Percentiles rank a stretch among this genome's conserved stretches.
These are phyloP conservation scores for Penicillium soppii DNA, from an alignment of 495 filamentous ascomycete genomes.

Conservation along the genomic window DNA sequence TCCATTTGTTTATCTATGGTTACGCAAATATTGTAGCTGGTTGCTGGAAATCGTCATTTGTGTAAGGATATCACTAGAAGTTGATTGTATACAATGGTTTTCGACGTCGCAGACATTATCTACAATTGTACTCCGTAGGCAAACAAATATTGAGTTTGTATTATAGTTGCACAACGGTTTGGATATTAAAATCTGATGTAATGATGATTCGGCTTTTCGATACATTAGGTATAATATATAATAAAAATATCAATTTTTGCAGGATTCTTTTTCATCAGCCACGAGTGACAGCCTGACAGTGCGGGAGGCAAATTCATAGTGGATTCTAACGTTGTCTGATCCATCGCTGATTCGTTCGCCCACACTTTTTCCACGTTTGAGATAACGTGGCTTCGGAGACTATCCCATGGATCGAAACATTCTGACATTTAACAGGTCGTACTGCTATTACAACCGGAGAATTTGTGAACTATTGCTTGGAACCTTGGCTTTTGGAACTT, in stretches of 20 bases:
- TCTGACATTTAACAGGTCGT: slow-evolving; percentile 10
- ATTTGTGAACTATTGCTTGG: too few species aligned
- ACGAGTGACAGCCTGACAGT: slow-evolving; percentile 9
- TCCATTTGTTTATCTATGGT: neutral
- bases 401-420: slow-evolving; percentile 20
- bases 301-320: slow-evolving; percentile 17
- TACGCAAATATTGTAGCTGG: neutral
- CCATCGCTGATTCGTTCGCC: slow-evolving; percentile 12
- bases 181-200: slow-evolving; percentile 21
- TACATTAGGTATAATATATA: too few species aligned
- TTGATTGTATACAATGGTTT: neutral
- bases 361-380: slow-evolving; percentile 11
- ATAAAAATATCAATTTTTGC: too few species aligned
- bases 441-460: neutral
- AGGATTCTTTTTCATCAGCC: neutral
- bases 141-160: neutral
- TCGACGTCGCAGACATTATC: too few species aligned
- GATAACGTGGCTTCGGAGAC: slow-evolving; percentile 9
- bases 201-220: slow-evolving; percentile 26
- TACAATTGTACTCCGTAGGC: neutral
- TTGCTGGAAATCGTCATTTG: neutral
- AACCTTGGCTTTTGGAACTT: too few species aligned
- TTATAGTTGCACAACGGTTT: slow-evolving; percentile 12
- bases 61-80: neutral
- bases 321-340: neutral